These are phyloP conservation scores for Xylaria castorea DNA, from an alignment of 495 filamentous ascomycete species.

Conservation along the genomic window DNA sequence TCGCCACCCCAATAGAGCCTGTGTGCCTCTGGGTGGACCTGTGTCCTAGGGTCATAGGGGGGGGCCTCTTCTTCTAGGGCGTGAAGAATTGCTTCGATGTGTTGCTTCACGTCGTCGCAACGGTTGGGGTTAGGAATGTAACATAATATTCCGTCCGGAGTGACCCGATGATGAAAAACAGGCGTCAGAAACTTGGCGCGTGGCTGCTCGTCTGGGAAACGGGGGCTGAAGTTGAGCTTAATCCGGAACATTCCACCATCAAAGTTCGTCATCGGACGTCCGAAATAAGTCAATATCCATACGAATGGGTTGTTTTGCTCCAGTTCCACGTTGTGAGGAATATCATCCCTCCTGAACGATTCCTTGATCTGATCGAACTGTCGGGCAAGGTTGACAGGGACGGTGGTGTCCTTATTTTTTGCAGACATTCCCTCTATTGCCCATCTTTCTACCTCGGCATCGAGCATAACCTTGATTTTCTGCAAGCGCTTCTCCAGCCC, in stretches of 20 bases:
- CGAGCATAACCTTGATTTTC: slow-evolving; percentile 68
- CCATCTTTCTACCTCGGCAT: slow-evolving; percentile 77
- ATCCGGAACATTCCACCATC: slow-evolving; percentile 91
- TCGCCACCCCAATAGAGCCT: slow-evolving; percentile 85
- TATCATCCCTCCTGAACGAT: slow-evolving; percentile 70
- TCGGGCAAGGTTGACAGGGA: slow-evolving; percentile 80
- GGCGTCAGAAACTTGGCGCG: slow-evolving; percentile 79
- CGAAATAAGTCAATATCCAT: slow-evolving; percentile 79
- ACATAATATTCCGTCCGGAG: slow-evolving; percentile 77
- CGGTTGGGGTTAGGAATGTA: slow-evolving; percentile 70
- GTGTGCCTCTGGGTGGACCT: slow-evolving; percentile 86
- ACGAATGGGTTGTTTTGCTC: slow-evolving; percentile 74
- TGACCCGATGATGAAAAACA: slow-evolving; percentile 89
- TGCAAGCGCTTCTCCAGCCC: slow-evolving; percentile 73
- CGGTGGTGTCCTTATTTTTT: slow-evolving; percentile 69
- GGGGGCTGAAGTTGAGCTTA: slow-evolving; percentile 80
- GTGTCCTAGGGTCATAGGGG: slow-evolving; percentile 87
- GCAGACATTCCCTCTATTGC: slow-evolving; percentile 67
- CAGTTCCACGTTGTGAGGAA: slow-evolving; percentile 75
- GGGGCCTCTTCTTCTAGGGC: slow-evolving; percentile 86
- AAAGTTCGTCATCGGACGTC: slow-evolving; percentile 88
- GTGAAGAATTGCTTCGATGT: slow-evolving; percentile 84
- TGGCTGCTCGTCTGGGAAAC: slow-evolving; percentile 91
- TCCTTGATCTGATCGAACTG: slow-evolving; percentile 86
- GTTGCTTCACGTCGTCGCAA: slow-evolving; percentile 78